Evolutionary conservation across 257 asterid species (phyloP).

Genomic region (Nicotiana tomentosiformis): DNA sequence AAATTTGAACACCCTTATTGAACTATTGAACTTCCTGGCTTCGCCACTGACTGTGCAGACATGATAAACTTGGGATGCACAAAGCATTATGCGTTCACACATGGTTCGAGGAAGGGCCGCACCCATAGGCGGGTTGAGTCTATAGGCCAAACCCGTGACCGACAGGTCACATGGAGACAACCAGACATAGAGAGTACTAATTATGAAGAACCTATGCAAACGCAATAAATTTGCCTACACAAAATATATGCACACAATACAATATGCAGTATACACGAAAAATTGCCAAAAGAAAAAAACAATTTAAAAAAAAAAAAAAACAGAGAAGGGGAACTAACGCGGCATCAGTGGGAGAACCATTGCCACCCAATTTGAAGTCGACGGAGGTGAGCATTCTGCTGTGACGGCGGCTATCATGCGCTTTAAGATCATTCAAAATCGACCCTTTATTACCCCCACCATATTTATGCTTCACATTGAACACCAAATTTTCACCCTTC

Average conservation of each 20-base stretch:
- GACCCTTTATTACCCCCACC: slow-evolving; percentile 34
- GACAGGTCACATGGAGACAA: too few species aligned
- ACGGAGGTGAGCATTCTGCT: slow-evolving; percentile 40
- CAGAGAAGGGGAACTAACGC: slow-evolving; percentile 33
- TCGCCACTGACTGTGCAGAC: neutral
- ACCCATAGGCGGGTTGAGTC: too few species aligned
- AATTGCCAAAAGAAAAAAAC: neutral
- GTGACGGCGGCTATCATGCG: slow-evolving; percentile 50
- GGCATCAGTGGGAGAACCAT: slow-evolving; percentile 40
- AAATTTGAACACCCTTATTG: too few species aligned
- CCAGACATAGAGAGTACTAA: neutral
- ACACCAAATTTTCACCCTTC: slow-evolving; percentile 43
- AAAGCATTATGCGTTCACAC: too few species aligned
- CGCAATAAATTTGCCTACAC: neutral
- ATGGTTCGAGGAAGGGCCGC: too few species aligned
- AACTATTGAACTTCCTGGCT: too few species aligned
- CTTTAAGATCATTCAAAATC: slow-evolving; percentile 28
- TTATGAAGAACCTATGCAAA: neutral
- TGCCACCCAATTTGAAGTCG: slow-evolving; percentile 47
- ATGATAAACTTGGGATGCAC: neutral
- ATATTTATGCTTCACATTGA: slow-evolving; percentile 48
- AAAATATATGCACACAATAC: neutral
- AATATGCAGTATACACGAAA: neutral
- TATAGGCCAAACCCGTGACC: too few species aligned
- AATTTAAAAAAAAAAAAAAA: neutral